phyloP scores from a whole-genome alignment of 2,329 filamentous ascomycete species.

The Sordariomycetes sp. region DNA sequence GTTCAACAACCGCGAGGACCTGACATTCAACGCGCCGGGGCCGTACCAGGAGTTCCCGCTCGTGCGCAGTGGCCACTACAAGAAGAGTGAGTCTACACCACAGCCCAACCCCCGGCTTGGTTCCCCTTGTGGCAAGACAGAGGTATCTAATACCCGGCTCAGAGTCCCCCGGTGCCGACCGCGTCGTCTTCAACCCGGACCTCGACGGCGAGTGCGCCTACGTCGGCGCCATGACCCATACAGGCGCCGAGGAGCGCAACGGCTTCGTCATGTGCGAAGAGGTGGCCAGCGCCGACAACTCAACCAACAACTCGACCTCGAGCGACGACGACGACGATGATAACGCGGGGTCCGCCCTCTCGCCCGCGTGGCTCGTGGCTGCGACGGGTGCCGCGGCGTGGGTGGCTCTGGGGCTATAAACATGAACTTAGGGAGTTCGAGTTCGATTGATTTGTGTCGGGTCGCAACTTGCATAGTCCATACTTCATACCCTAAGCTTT shows the following conservation, averaged over 20 bases:
- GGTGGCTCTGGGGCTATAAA: not conserved
- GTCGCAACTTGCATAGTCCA: no score
- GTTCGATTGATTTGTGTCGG: no score
- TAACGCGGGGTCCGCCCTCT: not conserved
- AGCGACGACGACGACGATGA: not conserved
- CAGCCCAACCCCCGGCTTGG: no score
- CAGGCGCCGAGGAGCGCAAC: slow-evolving; percentile 44
- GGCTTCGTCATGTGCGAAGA: slow-evolving; percentile 38
- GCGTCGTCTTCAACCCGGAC: slow-evolving; percentile 41
- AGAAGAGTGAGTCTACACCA: not conserved
- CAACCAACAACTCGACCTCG: not conserved
- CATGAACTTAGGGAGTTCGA: not conserved
- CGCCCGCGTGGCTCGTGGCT: not conserved
- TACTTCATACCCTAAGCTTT: no score
- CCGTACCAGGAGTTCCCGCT: slow-evolving; percentile 11
- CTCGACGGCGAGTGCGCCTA: slow-evolving; percentile 22
- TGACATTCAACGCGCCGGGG: slow-evolving; percentile 7
- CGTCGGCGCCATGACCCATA: slow-evolving; percentile 50
- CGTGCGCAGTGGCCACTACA: slow-evolving; percentile 5
- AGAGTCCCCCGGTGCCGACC: slow-evolving; percentile 47
- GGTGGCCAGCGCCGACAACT: no score
- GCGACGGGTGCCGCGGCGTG: not conserved
- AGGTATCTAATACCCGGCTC: no score
- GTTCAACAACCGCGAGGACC: slow-evolving; percentile 11
- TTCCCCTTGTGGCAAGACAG: no score